Base-by-base conservation (phyloP, 179 eudicot species). In the Beta lomatogona region DNA sequence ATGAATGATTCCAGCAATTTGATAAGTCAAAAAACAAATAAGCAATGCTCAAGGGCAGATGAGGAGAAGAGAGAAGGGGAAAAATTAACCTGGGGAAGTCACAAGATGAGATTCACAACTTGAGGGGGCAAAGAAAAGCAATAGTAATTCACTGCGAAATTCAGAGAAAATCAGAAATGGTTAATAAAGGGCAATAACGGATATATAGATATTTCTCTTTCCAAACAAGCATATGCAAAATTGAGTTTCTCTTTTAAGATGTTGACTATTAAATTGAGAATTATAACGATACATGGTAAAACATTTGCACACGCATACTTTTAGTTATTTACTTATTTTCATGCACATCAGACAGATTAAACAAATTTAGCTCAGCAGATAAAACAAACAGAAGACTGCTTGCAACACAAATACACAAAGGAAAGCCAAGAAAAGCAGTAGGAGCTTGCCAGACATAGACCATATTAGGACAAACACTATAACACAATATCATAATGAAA, bases 61-160 rank as follows among this genome's bases (percentile, higher is more conserved):
- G 66, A 2, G 71, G 19, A 77, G 64, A 77, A 77, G 83, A 48
- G 78, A 57, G 64, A 60, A 75, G 74, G 80, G 54, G 83, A 83
- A 55, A 80, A 67, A 45, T 76, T 41, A 78, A 95, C 99, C 99
- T 95, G 99, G 81, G 99, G 98, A 70, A 93, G 91, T 71, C 98
- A 95, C 69, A 93, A 79, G 50, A 95, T 90, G 90, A 95, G 94
- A 84, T 95, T 95, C 83, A 95, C 74, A 70, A 95, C 92, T 92
- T 95, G 98, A 80, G 99, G 99, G 99, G 86, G 31, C 79, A 83
- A 95, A 95, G 89, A 93, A 93, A 76, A 95, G 85, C 82, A 95
- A 81, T 66, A 95, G 90, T 13, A 98, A 92, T 85, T 95, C 98
- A 88, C 99, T 93, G 94, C 58, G 81, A 71, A 48, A 66, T 41